These are phyloP conservation scores for Coemansia sp. DNA, from an alignment of 192 early-diverging fungal genomes.

Conservation along the genomic window DNA sequence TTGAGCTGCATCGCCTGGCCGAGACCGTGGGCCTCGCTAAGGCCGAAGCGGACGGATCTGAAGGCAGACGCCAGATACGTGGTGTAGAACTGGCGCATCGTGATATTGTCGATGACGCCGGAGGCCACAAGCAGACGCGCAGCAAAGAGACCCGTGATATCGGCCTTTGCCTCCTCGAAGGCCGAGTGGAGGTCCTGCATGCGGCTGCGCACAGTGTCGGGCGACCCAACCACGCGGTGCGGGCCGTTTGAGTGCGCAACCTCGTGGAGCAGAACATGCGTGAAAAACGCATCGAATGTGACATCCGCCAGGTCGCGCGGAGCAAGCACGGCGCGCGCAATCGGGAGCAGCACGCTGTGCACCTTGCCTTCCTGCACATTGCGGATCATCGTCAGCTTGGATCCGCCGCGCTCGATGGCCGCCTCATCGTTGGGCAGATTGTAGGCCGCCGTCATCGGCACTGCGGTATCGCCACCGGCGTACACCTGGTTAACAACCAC, in stretches of 20 bases:
- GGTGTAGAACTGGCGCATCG: conserved; percentile 64
- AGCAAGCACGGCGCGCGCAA: conserved; percentile 58
- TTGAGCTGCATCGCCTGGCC: conserved; percentile 74
- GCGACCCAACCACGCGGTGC: conserved; percentile 53
- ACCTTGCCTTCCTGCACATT: conserved; percentile 77
- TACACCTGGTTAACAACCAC: conserved; percentile 76
- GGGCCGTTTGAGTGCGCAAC: conserved; percentile 72
- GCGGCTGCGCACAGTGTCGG: conserved; percentile 64
- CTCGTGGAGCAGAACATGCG: conserved; percentile 72
- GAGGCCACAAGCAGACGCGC: conserved; percentile 61
- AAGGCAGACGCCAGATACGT: conserved; percentile 75
- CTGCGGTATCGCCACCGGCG: conserved; percentile 69
- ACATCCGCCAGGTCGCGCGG: conserved; percentile 59
- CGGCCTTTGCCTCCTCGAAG: conserved; percentile 79
- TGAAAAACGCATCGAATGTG: conserved; percentile 70
- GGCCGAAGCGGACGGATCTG: conserved; percentile 70
- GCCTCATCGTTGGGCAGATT: conserved; percentile 79
- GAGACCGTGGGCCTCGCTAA: conserved; percentile 68
- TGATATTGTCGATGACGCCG: conserved; percentile 61
- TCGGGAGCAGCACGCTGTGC: conserved; percentile 62
- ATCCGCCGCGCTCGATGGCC: conserved; percentile 66
- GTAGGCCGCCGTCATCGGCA: conserved; percentile 76
- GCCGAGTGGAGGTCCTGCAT: conserved; percentile 70
- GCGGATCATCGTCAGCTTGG: conserved; percentile 73
- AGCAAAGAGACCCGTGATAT: conserved; percentile 69